Base-by-base conservation (phyloP, 108 stramenopile genomes). In the Cyclotella atomus region DNA sequence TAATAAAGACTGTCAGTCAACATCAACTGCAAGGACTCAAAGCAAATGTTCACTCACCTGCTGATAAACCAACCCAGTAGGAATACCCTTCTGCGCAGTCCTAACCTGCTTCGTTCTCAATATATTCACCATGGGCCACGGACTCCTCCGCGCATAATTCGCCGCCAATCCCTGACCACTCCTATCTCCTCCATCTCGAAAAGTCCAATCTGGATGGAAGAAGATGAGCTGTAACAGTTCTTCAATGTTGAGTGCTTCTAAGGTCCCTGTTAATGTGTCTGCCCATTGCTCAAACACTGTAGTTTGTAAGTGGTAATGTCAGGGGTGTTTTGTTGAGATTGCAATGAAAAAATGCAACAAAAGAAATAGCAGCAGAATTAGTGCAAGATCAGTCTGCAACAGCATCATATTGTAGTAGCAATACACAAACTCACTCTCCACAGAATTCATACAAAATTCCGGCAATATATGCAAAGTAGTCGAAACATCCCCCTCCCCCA, bases 51-150 rank as follows among this genome's bases (percentile, higher is more conserved):
- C 1, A 69, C 75, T 68, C 20, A 76, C 75, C 62, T 76, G 93
- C 70, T 89, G 87, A 82, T 98, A 98, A 14, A 98, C 97, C 25
- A 96, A 75, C 23, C 92, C 97, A 17, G 97, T 98, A 23, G 97
- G 97, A 81, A 98, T 95, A 25, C 95, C 96, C 77, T 82, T 87
- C 83, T 98, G 97, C 6, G 95, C 97, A 21, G 90, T 79, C 36
- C 94, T 88, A 3, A 98, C 97, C 85, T 97, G 93, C 24, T 82
- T 87, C 59, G 97, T 98, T 29, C 97, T 83, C 21, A 98, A 80
- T 62, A 98, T 94, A 75, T 98, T 98, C 78, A 98, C 96, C 97
- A 98, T 98, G 16, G 97, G 97, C 89, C 93, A 96, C 0, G 97
- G 97, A 68, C 87, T 87, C 35, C 97, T 83, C 12, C 97, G 78